Evolutionary conservation across 2,329 filamentous ascomycete genomes (phyloP).

Genomic region (Neophaeococcomyces aloes): DNA sequence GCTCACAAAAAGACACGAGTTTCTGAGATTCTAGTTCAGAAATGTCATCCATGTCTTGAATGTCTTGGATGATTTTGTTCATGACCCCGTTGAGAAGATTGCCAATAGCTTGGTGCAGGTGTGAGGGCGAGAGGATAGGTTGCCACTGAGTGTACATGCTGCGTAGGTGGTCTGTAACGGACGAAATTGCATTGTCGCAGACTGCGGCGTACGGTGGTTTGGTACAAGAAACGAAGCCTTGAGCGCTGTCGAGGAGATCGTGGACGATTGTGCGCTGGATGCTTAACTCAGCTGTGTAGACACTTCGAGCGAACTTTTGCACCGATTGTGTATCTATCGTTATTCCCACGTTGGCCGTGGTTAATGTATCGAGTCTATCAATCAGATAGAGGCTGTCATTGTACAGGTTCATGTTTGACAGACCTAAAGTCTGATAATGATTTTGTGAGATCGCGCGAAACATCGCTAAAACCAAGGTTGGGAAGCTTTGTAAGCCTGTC

Average conservation of each 20-base stretch:
- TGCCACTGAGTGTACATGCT: constrained; percentile 49
- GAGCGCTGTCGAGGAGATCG: constrained; percentile 52
- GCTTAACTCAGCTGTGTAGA: constrained; percentile 56
- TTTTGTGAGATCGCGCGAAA: constrained; percentile 40
- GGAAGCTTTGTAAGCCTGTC: constrained; percentile 35
- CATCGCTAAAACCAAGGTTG: constrained; percentile 40
- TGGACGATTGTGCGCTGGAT: constrained; percentile 51
- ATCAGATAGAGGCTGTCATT: constrained; percentile 53
- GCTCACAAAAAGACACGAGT: constrained; percentile 47
- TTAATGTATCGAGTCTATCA: constrained; percentile 38
- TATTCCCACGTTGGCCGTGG: constrained; percentile 32
- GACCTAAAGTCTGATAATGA: constrained; percentile 36
- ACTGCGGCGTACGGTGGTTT: constrained; percentile 48
- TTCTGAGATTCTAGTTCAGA: constrained; percentile 52
- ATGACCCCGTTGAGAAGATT: constrained; percentile 48
- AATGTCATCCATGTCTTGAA: constrained; percentile 54
- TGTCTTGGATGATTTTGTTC: constrained; percentile 50
- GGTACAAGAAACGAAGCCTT: constrained; percentile 52
- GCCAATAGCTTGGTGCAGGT: constrained; percentile 51
- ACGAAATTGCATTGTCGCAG: constrained; percentile 50
- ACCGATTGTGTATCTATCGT: constrained; percentile 45
- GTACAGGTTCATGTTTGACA: constrained; percentile 54
- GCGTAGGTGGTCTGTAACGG: constrained; percentile 47
- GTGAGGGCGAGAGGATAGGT: constrained; percentile 48
- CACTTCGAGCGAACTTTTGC: constrained; percentile 49